Evolutionary conservation across 2,329 filamentous ascomycete genomes (phyloP), one percentile per base, ranked within the genome.

Genomic region (Beauveria asiatica): DNA sequence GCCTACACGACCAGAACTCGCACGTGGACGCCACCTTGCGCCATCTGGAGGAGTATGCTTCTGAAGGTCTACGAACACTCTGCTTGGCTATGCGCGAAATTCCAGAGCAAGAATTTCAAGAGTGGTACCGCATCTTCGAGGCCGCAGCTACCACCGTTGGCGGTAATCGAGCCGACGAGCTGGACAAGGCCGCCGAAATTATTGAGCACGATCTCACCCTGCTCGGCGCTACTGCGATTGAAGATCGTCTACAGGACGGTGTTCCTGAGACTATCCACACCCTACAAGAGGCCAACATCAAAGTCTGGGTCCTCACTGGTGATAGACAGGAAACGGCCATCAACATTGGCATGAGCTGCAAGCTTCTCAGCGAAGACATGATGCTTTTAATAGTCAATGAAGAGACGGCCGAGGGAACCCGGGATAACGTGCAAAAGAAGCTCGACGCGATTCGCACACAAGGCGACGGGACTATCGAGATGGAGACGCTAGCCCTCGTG

Each of bases 291-390:
- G 94, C 95, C 25, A 93, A 92, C 57, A 97, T 99, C 80, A 99
- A 99, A 76, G 88, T 99, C 59, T 99, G 94, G 94, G 94, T 99
- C 21, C 75, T 99, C 73, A 99, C 94, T 44, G 94, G 94, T 67
- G 94, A 99, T 78, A 85, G 94, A 68, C 95, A 99, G 75, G 94
- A 99, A 75, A 99, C 94, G 30, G 94, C 94, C 60, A 99, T 99
- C 82, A 99, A 99, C 73, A 99, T 99, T 66, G 94, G 95, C 65
- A 99, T 99, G 94, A 97, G 92, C 72, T 99, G 94, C 77, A 97
- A 97, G 76, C 83, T 99, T 54, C 90, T 99, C 62, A 96, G 92
- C 66, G 94, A 99, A 74, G 95, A 99, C 68, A 99, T 99, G 94
- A 96, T 94, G 70, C 82, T 99, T 11, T 78, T 99, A 59, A 97